These are phyloP conservation scores for Phytophthora melonis DNA, from an alignment of 352 stramenopile species.

Conservation along the genomic window DNA sequence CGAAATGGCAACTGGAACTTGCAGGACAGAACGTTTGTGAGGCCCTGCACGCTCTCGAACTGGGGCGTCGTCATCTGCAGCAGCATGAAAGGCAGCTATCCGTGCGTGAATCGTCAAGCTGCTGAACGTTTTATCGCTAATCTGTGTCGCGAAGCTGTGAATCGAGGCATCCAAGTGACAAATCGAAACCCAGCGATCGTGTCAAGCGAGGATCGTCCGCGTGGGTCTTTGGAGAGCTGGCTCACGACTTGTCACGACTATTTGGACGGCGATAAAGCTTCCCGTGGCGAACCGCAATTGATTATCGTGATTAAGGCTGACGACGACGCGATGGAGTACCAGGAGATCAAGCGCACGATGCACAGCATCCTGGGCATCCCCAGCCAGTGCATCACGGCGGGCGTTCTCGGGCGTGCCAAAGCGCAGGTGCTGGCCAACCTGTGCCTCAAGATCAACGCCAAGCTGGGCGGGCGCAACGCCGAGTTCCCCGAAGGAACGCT, in stretches of 20 bases:
- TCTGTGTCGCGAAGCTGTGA: not conserved
- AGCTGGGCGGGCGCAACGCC: not conserved
- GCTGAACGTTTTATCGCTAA: not conserved
- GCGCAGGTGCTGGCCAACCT: not conserved
- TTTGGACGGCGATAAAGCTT: not conserved
- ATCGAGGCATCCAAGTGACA: slow-evolving; percentile 8
- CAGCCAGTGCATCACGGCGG: not conserved
- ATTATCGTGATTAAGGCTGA: not conserved
- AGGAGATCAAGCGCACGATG: not conserved
- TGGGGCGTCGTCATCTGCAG: not conserved
- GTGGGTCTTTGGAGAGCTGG: not conserved
- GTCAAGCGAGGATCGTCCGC: not conserved
- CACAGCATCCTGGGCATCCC: not conserved
- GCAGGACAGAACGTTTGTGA: not conserved
- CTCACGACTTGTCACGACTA: not conserved
- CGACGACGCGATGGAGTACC: not conserved
- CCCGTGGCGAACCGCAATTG: not conserved
- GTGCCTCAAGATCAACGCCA: not conserved
- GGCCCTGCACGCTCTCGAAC: not conserved
- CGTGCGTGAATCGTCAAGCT: not conserved
- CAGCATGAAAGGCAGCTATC: not conserved
- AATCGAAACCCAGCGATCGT: not conserved
- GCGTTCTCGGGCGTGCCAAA: not conserved
- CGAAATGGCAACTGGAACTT: not conserved
- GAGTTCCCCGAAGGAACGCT: not conserved